phyloP scores from a whole-genome alignment of 208 protist species.

The Phytomonas francai region DNA sequence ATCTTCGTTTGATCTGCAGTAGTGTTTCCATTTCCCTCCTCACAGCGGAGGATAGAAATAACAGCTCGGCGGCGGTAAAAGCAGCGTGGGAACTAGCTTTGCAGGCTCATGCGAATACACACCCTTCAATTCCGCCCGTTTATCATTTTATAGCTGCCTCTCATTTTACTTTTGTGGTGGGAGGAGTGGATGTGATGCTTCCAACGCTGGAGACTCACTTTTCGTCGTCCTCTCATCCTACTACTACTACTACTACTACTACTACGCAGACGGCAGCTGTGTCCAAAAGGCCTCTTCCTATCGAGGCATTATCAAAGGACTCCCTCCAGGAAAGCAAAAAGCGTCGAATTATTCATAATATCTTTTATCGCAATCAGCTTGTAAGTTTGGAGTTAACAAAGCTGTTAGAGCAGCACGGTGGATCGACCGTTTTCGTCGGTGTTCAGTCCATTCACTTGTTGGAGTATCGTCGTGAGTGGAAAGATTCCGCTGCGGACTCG shows the following conservation, averaged over 20 bases:
- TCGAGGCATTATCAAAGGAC: no score
- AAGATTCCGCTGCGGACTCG: not conserved
- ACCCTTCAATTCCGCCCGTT: constrained; percentile 6
- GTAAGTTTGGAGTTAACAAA: constrained; percentile 14
- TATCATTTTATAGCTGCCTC: constrained; percentile 17
- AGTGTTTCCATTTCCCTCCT: not conserved
- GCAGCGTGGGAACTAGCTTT: no score
- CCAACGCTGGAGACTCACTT: constrained; percentile 18
- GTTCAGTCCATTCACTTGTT: constrained; percentile 17
- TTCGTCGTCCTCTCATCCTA: constrained; percentile 3
- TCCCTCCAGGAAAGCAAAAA: constrained; percentile 8
- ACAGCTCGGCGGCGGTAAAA: no score
- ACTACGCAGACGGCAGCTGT: constrained; percentile 9
- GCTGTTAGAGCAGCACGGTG: not conserved
- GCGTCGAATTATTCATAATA: constrained; percentile 17
- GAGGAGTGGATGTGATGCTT: constrained; percentile 21
- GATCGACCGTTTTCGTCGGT: constrained; percentile 16
- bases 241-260: constrained; percentile 6
- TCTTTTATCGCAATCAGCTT: constrained; percentile 20
- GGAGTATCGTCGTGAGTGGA: constrained; percentile 19
- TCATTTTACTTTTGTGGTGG: constrained; percentile 26
- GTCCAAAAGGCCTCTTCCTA: no score
- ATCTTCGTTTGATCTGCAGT: not conserved
- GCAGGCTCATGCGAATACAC: no score
- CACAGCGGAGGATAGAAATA: no score